phyloP scores from a whole-genome alignment of 2,329 filamentous ascomycete genomes.

The Metarhizium anisopliae region DNA sequence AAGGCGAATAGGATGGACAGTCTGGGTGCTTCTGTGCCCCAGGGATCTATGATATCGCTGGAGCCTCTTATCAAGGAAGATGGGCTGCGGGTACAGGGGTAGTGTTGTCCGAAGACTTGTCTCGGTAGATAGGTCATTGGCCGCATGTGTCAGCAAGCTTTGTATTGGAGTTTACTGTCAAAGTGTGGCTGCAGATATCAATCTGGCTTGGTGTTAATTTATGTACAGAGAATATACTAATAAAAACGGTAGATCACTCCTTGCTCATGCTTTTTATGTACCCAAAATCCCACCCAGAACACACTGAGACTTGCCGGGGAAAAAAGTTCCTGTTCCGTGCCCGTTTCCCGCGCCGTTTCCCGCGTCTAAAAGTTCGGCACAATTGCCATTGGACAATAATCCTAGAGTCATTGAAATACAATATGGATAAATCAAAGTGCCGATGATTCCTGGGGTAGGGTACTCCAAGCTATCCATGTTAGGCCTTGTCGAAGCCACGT shows the following conservation, averaged over 20 bases:
- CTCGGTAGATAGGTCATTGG: too few relatives aligned
- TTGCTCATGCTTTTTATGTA: not conserved
- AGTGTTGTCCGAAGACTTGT: not conserved
- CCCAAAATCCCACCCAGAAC: not conserved
- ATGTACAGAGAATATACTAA: not conserved
- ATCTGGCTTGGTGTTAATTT: not conserved
- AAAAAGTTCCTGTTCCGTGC: not conserved
- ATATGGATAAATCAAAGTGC: not conserved
- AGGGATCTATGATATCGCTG: conserved; percentile 22
- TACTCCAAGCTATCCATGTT: not conserved
- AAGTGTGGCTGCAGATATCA: not conserved
- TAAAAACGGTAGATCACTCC: not conserved
- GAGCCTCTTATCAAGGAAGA: conserved; percentile 29
- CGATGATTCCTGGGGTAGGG: not conserved
- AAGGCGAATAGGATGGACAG: conserved; percentile 32
- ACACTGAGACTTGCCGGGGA: not conserved
- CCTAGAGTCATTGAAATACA: not conserved
- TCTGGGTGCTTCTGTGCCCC: conserved; percentile 32
- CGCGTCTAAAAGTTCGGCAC: not conserved
- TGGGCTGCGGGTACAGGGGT: conserved; percentile 1
- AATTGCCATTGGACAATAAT: not conserved
- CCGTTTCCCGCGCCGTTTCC: not conserved
- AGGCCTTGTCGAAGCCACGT: not conserved
- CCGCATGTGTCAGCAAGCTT: too few relatives aligned
- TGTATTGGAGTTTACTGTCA: not conserved